Evolutionary conservation across 108 stramenopile species (phyloP).

Genomic region (Skeletonema grethae): DNA sequence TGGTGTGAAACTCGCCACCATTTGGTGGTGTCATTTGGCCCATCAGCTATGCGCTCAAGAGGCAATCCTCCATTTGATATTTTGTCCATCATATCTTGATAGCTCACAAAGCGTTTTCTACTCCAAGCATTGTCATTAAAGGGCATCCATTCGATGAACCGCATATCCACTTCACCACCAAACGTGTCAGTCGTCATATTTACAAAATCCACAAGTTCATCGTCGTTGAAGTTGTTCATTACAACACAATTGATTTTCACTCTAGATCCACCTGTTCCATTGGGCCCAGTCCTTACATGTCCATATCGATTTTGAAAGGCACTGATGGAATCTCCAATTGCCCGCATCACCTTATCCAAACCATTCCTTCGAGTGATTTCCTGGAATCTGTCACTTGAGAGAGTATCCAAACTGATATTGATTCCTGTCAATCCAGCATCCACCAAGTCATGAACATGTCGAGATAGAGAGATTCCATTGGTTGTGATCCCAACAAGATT

Average conservation of each 20-base stretch:
- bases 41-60: conserved; percentile 61
- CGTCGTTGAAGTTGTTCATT: conserved; percentile 90
- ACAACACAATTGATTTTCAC: conserved; percentile 98
- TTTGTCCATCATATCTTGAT: conserved; percentile 79
- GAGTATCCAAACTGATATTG: conserved; percentile 95
- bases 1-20: conserved; percentile 76
- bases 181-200: conserved; percentile 58
- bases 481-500: conserved; percentile 92
- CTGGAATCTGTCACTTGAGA: conserved; percentile 84
- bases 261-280: conserved; percentile 36
- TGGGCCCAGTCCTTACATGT: conserved; percentile 30
- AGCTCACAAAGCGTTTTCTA: conserved; percentile 76
- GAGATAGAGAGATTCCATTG: conserved; percentile 89
- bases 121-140: conserved; percentile 96
- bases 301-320: conserved; percentile 36
- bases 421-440: conserved; percentile 91
- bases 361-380: conserved; percentile 88
- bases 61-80: conserved; percentile 4
- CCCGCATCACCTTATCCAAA: conserved; percentile 62
- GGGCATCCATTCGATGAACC: conserved; percentile 99
- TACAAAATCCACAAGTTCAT: conserved; percentile 90
- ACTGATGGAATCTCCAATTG: conserved; percentile 62
- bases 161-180: conserved; percentile 77
- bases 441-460: conserved; percentile 68
- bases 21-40: conserved; percentile 96